Evolutionary conservation across 441 rosid genomes (phyloP), one percentile per base, ranked within the genome.

Genomic region (Euphorbia celastroides): DNA sequence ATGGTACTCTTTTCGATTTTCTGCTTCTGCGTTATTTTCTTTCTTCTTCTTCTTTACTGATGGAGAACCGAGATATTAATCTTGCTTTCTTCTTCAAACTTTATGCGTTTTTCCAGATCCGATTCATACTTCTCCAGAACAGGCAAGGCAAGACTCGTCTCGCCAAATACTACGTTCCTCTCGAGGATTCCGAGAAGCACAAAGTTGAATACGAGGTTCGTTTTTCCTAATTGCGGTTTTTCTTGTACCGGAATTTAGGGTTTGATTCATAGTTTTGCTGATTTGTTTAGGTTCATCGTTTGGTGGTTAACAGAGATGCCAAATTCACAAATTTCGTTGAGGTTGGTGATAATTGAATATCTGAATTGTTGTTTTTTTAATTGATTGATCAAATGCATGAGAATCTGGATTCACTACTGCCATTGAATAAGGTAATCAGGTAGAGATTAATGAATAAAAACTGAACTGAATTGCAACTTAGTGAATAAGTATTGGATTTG

Each of bases 61-160:
- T 68, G 56, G 66, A 44, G 52, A 34, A 55, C 50, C 12, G n/a
- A 5, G 54, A 57, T 46, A 69, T 38, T 70, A 67, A 72, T 60
- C 32, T 16, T 1, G 2, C 7, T 23, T 57, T 56, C 9, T 64
- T 34, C 60, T 0, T 57, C 26, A 11, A 30, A 62, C 0, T 51
- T 68, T 23, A 31, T 20, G 10, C 19, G 27, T n/a, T 67, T 11
- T 68, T 71, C 70, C 90, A 92, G 99, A 94, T 94, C 93, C 94
- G 99, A 22, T 94, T 94, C 89, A 92, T 94, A 62, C 86, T 94
- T 69, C 77, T 94, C 77, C 97, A 94, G 80, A 94, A 91, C 82
- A 86, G 99, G 82, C 99, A 94, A 75, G 99, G 99, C 3, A 94
- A 94, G 88, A 94, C 99, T 74, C 96, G 99, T 78, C 96, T 94